Percentiles rank a stretch among this genome's conserved stretches.
Conservation (phyloP, 768 basidiomycete genomes). For the Collybia sordida region DNA sequence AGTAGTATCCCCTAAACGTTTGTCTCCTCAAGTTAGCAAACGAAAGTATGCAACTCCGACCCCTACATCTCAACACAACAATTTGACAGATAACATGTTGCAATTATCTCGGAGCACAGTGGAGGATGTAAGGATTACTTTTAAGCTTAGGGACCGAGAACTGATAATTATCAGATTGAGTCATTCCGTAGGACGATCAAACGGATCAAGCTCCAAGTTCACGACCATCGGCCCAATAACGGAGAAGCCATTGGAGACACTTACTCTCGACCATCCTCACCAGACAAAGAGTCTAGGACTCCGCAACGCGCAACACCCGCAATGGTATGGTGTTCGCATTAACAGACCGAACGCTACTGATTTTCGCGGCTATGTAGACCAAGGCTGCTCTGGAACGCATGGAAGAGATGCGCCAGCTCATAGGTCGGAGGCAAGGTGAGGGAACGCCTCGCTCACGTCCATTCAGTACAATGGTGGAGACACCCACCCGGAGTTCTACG, state of each 20-base stretch:
- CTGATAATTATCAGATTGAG: slow-evolving; percentile 51
- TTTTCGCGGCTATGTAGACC: slow-evolving; percentile 40
- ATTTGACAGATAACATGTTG: slow-evolving; percentile 45
- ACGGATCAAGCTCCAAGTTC: slow-evolving; percentile 71
- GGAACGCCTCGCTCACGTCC: slow-evolving; percentile 48
- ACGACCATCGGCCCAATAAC: slow-evolving; percentile 33
- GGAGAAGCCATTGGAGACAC: slow-evolving; percentile 26
- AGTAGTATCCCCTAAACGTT: slow-evolving; percentile 48
- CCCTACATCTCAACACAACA: slow-evolving; percentile 28
- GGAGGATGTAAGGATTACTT: slow-evolving; percentile 59
- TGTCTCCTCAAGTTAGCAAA: slow-evolving; percentile 53
- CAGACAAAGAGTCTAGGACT: slow-evolving; percentile 52
- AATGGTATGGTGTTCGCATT: slow-evolving; percentile 33
- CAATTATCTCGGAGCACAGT: slow-evolving; percentile 53
- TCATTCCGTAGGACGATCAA: slow-evolving; percentile 71
- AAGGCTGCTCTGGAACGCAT: slow-evolving; percentile 75
- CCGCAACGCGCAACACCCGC: slow-evolving; percentile 42
- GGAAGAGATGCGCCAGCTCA: slow-evolving; percentile 81
- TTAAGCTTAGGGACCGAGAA: neutral
- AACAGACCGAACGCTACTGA: slow-evolving; percentile 1
- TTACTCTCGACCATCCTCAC: slow-evolving; percentile 50
- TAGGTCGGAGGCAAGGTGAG: slow-evolving; percentile 58
- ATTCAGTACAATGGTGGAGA: slow-evolving; percentile 35
- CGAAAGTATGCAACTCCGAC: slow-evolving; percentile 30
- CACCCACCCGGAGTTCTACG: slow-evolving; percentile 22